Percentiles rank a stretch among this genome's conserved stretches.
These are phyloP conservation scores for Viola pubescens DNA, from an alignment of 441 rosid species.

Conservation along the genomic window DNA sequence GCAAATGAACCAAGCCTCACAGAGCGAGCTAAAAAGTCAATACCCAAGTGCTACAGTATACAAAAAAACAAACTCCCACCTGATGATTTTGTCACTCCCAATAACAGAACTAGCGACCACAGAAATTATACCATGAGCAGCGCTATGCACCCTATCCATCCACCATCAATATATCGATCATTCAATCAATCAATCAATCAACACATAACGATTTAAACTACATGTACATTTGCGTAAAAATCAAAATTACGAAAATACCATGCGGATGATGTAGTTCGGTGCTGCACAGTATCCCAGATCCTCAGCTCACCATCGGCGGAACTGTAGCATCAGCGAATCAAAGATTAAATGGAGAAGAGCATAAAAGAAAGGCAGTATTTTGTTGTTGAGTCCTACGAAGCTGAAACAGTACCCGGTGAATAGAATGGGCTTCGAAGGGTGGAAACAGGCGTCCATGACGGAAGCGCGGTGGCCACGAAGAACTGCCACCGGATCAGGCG, in stretches of 20 bases:
- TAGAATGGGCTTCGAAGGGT: slow-evolving; percentile 52
- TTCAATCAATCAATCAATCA: not conserved
- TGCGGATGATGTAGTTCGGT: slow-evolving; percentile 59
- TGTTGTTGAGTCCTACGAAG: not conserved
- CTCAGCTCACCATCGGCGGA: slow-evolving; percentile 84
- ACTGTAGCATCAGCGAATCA: slow-evolving; percentile 27
- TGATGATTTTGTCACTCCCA: slow-evolving; percentile 60
- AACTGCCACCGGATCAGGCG: slow-evolving; percentile 71
- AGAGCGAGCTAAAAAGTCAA: not conserved
- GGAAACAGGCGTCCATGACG: slow-evolving; percentile 70
- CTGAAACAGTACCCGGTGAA: slow-evolving; percentile 50
- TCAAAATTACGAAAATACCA: slow-evolving; percentile 31
- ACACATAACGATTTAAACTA: not conserved
- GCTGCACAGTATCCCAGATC: slow-evolving; percentile 72
- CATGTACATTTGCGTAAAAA: not conserved
- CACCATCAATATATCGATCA: slow-evolving; percentile 6
- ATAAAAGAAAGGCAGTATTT: not conserved
- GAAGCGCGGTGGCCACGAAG: slow-evolving; percentile 91
- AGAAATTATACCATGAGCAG: slow-evolving; percentile 70
- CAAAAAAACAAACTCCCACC: slow-evolving; percentile 26
- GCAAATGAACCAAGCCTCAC: not conserved
- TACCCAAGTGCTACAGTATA: not conserved
- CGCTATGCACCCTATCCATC: slow-evolving; percentile 64
- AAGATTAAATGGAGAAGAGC: not conserved
- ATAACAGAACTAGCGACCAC: slow-evolving; percentile 48